phyloP scores from a whole-genome alignment of 1,284 basidiomycete species.

The Phlebopus sp. region DNA sequence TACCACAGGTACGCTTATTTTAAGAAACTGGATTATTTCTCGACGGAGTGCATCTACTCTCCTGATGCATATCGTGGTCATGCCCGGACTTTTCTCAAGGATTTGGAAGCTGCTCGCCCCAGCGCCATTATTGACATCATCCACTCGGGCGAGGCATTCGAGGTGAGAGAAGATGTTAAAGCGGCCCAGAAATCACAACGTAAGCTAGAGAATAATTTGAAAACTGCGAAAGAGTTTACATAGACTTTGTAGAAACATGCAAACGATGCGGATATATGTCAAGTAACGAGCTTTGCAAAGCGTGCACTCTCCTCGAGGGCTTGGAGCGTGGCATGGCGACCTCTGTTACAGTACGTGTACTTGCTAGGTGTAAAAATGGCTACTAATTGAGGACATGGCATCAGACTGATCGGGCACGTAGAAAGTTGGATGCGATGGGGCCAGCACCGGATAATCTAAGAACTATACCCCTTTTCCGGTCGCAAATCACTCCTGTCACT shows the following conservation, averaged over 20 bases:
- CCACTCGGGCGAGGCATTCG: slow-evolving; percentile 90
- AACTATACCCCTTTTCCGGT: slow-evolving; percentile 63
- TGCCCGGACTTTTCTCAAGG: slow-evolving; percentile 91
- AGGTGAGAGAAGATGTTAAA: slow-evolving; percentile 75
- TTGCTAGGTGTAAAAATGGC: not conserved
- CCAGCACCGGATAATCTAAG: slow-evolving; percentile 57
- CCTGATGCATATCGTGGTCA: slow-evolving; percentile 98
- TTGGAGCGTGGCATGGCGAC: slow-evolving; percentile 80
- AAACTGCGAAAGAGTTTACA: not conserved
- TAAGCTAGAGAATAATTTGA: slow-evolving; percentile 35
- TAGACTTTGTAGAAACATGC: slow-evolving; percentile 67
- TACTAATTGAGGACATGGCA: not conserved
- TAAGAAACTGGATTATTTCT: slow-evolving; percentile 98
- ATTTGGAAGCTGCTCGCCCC: slow-evolving; percentile 90
- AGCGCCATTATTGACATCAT: slow-evolving; percentile 98
- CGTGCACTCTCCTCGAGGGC: slow-evolving; percentile 86
- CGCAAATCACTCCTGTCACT: slow-evolving; percentile 29
- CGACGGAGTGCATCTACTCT: slow-evolving; percentile 98
- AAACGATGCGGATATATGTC: slow-evolving; percentile 90
- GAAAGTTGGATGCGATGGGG: slow-evolving; percentile 58
- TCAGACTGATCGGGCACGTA: slow-evolving; percentile 64
- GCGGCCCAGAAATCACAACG: slow-evolving; percentile 76
- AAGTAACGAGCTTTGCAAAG: slow-evolving; percentile 90
- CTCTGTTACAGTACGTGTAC: slow-evolving; percentile 59
- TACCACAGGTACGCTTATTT: slow-evolving; percentile 90